Evolutionary conservation across 805 yeast species (phyloP), one percentile per base, ranked within the genome.

Genomic region (Wickerhamomyces mucosus): DNA sequence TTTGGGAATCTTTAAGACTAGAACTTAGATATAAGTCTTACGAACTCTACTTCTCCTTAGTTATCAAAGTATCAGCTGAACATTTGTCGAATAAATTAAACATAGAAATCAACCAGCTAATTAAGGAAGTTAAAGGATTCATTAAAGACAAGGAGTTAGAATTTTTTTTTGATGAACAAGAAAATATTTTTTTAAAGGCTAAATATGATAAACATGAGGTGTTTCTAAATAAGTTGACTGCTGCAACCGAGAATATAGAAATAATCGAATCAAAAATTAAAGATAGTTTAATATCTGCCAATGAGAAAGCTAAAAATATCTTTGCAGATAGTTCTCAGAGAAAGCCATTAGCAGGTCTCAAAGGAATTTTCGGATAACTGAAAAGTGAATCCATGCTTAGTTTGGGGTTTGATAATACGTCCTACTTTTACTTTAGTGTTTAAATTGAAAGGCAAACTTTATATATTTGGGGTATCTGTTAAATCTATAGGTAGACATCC

Each of bases 11-110:
- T 15, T 38, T 58, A 18, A 37, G 36, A 27, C 37, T 43, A n/a
- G 36, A 43, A 3, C 31, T 60, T 15, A 43, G 59, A 34, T 43
- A 47, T 24, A 57, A 53, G 36, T 43, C 49, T 3, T 53, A 53
- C 31, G 27, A 48, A 4, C 40, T 51, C 4, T 64, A 60, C 30
- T 39, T 64, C 3, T 55, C 63, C 0, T 31, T 58, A 12, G 36
- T 36, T 42, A 54, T 40, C 23, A 37, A 39, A 23, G 40, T 40
- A 3, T 29, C 36, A 12, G 34, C 40, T 3, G 29, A 27, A 3
- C 50, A 49, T 31, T 23, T 48, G 13, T 37, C 46, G 3, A 6
- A 19, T 8, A 41, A 44, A 32, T 27, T 41, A 15, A 27, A 29
- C 4, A 39, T 50, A 4, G 38, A 44, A 6, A 39, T 37, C 21